Evolutionary conservation across 768 basidiomycete species (phyloP).

Genomic region (Lyophyllum decastes): DNA sequence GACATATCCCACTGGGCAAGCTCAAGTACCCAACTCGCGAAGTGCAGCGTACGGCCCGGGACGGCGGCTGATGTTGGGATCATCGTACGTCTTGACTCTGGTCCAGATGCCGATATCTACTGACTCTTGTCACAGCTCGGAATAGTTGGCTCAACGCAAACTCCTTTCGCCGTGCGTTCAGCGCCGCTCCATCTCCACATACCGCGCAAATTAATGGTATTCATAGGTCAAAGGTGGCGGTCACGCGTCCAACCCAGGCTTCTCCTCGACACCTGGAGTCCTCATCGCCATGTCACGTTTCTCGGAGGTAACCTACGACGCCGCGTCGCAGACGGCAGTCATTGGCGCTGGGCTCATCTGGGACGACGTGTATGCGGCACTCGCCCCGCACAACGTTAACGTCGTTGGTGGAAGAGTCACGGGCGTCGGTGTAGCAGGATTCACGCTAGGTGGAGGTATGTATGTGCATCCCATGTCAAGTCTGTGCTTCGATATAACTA

Average conservation of each 20-base stretch:
- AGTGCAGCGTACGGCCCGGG: conserved; percentile 62
- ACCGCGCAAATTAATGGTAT: not conserved
- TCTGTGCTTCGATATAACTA: conserved; percentile 27
- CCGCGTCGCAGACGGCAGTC: conserved; percentile 36
- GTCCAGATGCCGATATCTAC: not conserved
- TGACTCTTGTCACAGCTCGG: conserved; percentile 35
- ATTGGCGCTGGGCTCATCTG: conserved; percentile 55
- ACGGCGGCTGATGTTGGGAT: conserved; percentile 48
- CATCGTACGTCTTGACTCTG: conserved; percentile 39
- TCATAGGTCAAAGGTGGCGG: conserved; percentile 64
- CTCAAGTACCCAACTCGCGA: conserved; percentile 45
- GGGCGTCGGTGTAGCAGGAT: conserved; percentile 61
- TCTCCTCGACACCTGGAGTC: conserved; percentile 61
- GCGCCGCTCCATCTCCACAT: not conserved
- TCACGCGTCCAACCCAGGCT: conserved; percentile 53
- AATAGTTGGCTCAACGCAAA: conserved; percentile 43
- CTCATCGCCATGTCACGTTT: conserved; percentile 59
- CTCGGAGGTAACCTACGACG: conserved; percentile 43
- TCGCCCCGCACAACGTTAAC: conserved; percentile 48
- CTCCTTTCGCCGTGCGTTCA: conserved; percentile 54
- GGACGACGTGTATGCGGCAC: conserved; percentile 62
- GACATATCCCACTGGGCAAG: conserved; percentile 54
- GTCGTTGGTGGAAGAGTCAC: conserved; percentile 62
- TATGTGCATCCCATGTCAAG: conserved; percentile 35
- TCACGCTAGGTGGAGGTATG: conserved; percentile 59